Base-by-base conservation (phyloP, 108 stramenopile species). In the Pseudonitzschia multistriata region DNA sequence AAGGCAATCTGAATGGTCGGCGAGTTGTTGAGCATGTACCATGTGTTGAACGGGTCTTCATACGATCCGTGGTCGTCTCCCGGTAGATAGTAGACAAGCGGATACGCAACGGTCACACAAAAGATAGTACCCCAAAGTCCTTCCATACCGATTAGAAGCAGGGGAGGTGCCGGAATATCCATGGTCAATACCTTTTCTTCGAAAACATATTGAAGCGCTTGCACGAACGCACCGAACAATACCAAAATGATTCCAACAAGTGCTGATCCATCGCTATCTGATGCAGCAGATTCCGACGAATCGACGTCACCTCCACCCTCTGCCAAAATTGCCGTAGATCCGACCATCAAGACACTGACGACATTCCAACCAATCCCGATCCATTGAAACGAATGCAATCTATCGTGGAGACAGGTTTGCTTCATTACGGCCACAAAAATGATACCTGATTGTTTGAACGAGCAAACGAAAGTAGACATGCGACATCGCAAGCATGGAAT, bases 381-480 rank as follows among this genome's bases (percentile, higher is more conserved):
- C 95, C 95, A 96, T 79, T 89, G 90, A 66, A 91, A 96, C 4
- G 21, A 66, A 45, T 78, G 78, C 49, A 96, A 70, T 62, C 78
- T 79, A 68, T 93, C 84, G 22, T 78, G 73, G 6, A 96, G 71
- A 17, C 88, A 85, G 53, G 88, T 80, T 54, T 94, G 92, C 65
- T 96, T 96, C 91, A 96, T 84, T 28, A 96, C 67, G 8, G 95
- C 95, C 11, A 96, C 92, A 77, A 96, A 96, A 61, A 96, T 92
- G 62, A 96, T 94, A 5, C 91, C 63, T 64, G 3, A 17, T 60
- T 15, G 6, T 28, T 55, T 2, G 5, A 8, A 45, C 7, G 1
- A 1, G 22, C 21, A 52, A 25, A 52, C 21, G 2, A 19, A 52
- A 2, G 8, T 17, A 17, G 42, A 37, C 5, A 37, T 8, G 37